Conservation (phyloP, 2,329 filamentous ascomycete genomes). For the Metarhizium robertsii region DNA sequence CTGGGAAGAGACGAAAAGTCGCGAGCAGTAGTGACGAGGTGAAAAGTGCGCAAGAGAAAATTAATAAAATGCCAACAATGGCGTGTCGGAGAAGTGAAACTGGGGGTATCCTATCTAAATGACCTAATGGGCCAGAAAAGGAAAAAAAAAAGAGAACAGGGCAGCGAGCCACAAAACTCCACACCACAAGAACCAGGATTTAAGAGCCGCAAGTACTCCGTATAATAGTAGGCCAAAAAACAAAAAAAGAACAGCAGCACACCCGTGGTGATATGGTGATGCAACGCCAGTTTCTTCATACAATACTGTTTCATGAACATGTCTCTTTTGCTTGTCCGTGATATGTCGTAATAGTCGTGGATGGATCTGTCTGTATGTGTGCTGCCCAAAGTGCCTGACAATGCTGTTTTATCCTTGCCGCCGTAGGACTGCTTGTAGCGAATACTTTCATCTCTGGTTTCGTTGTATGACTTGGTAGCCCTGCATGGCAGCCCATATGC, state of each 20-base stretch:
- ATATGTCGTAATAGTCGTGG: constrained; percentile 3
- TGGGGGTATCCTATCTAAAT: constrained; percentile 33
- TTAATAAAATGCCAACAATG: constrained; percentile 3
- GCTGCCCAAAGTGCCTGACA: neutral
- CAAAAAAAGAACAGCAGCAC: neutral
- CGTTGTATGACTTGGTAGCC: neutral
- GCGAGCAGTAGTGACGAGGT: neutral
- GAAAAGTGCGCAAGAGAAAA: constrained; percentile 4
- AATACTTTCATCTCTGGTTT: neutral
- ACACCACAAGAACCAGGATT: neutral
- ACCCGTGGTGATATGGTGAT: neutral
- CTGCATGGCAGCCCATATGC: neutral
- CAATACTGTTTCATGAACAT: constrained; percentile 16
- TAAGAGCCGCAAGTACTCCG: neutral
- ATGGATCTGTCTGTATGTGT: neutral
- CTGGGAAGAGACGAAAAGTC: neutral
- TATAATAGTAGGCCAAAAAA: neutral
- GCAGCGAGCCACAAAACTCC: constrained; percentile 14
- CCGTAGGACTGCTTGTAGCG: neutral
- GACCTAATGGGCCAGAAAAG: constrained; percentile 7
- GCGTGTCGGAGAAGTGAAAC: constrained; percentile 8
- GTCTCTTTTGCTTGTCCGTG: neutral
- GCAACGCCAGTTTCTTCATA: constrained; percentile 11
- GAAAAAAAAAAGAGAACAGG: neutral
- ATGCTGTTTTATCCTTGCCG: constrained; percentile 4